These are phyloP conservation scores for Vanilla planifolia DNA, from an alignment of 106 monocot species.

Conservation along the genomic window DNA sequence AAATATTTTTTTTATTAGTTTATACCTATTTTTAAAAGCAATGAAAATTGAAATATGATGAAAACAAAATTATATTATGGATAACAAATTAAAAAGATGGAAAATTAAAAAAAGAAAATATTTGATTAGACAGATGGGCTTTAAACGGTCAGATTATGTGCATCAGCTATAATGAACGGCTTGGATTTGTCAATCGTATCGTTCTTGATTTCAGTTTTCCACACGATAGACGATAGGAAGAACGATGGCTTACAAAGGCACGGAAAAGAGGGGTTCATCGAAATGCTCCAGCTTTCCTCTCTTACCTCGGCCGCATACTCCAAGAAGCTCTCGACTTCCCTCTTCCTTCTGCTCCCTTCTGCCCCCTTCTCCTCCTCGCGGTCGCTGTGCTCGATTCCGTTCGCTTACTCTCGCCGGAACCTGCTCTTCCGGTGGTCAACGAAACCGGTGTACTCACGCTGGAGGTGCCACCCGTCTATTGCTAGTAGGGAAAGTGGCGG, in stretches of 20 bases:
- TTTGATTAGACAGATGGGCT: no score
- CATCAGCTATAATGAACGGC: not conserved
- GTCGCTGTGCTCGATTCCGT: not conserved
- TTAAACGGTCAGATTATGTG: no score
- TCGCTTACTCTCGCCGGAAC: not conserved
- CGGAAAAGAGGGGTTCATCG: no score
- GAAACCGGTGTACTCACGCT: not conserved
- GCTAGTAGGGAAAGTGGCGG: not conserved
- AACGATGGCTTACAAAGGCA: no score
- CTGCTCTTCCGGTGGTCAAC: not conserved
- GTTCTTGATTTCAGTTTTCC: no score
- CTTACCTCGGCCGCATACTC: not conserved
- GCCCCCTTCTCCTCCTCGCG: not conserved
- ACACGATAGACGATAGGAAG: no score
- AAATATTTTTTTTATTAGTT: no score
- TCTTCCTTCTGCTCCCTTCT: not conserved
- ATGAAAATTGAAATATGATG: no score
- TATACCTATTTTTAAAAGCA: no score
- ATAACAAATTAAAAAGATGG: no score
- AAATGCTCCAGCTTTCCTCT: constrained; percentile 7
- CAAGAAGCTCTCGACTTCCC: constrained; percentile 2
- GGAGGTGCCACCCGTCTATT: not conserved
- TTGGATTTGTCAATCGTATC: not conserved
- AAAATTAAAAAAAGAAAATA: no score
- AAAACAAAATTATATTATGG: no score